Conservation (phyloP, 1,284 basidiomycete species). For the Pseudozyma tsukubaensis region DNA sequence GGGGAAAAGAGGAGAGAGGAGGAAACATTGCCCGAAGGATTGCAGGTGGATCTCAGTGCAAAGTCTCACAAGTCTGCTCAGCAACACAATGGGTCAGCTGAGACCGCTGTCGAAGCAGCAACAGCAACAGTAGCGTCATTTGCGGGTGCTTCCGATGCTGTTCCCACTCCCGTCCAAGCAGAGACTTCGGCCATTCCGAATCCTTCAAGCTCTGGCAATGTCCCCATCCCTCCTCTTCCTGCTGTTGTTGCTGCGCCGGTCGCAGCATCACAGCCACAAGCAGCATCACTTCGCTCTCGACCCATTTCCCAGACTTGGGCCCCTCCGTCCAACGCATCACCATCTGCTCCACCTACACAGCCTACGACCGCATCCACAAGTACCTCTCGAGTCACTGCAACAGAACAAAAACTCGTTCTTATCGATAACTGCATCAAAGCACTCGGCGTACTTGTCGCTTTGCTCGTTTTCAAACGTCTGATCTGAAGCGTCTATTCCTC, state of each 20-base stretch:
- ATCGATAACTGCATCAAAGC: slow-evolving; percentile 49
- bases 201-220: too few species aligned
- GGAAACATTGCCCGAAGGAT: slow-evolving; percentile 29
- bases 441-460: slow-evolving; percentile 39
- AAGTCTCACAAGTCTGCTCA: slow-evolving; percentile 13
- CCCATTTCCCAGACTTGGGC: background rate
- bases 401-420: slow-evolving; percentile 28
- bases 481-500: slow-evolving; percentile 6
- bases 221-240: slow-evolving; percentile 3
- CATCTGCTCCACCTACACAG: background rate
- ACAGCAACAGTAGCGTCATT: background rate
- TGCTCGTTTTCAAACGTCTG: slow-evolving; percentile 44
- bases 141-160: too few species aligned
- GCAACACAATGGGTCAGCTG: background rate
- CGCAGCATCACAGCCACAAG: slow-evolving; percentile 1
- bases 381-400: slow-evolving; percentile 8
- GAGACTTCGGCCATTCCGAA: too few species aligned
- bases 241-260: background rate
- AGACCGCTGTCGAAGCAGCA: background rate
- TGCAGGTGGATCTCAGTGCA: slow-evolving; percentile 29
- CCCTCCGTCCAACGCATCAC: slow-evolving; percentile 9
- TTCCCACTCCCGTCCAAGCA: too few species aligned
- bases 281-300: background rate
- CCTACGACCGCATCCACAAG: background rate
- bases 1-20: background rate